Percentiles rank a stretch among this genome's conserved stretches.
These are phyloP conservation scores for Ephemerocybe angulata DNA, from an alignment of 768 basidiomycete species.

Conservation along the genomic window DNA sequence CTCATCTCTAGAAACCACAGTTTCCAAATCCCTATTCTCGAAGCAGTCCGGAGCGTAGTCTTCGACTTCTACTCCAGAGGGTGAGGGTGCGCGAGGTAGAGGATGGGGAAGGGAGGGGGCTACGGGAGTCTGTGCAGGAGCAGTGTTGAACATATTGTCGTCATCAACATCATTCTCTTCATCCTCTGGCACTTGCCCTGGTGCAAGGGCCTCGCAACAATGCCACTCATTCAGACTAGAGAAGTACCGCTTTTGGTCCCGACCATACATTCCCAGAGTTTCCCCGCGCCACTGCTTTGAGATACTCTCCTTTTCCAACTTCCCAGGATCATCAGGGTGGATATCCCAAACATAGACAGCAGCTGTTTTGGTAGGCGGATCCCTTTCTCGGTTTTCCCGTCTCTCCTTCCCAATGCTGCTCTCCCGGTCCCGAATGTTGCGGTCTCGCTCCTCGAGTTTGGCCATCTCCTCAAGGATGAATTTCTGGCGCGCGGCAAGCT, in stretches of 20 bases:
- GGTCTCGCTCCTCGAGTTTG: neutral
- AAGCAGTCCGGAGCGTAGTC: too few relatives aligned
- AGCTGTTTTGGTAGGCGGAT: neutral
- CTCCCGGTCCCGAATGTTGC: neutral
- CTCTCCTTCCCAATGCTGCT: neutral
- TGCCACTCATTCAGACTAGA: neutral
- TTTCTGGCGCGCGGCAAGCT: too few relatives aligned
- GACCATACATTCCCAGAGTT: neutral
- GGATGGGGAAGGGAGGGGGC: too few relatives aligned
- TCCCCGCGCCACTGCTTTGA: neutral
- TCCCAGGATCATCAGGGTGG: neutral
- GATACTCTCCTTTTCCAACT: neutral
- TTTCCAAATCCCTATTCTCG: too few relatives aligned
- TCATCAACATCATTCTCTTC: too few relatives aligned
- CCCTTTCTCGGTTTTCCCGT: neutral
- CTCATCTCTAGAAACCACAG: too few relatives aligned
- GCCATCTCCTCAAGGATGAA: neutral
- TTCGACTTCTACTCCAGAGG: too few relatives aligned
- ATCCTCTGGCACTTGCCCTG: too few relatives aligned
- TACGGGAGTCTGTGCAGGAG: too few relatives aligned
- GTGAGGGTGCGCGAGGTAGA: too few relatives aligned
- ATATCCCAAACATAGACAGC: neutral
- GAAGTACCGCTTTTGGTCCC: neutral
- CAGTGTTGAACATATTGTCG: too few relatives aligned
- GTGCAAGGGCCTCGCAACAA: neutral